Conservation (phyloP, 345 rosid genomes). For the Bretschneidera sinensis region DNA sequence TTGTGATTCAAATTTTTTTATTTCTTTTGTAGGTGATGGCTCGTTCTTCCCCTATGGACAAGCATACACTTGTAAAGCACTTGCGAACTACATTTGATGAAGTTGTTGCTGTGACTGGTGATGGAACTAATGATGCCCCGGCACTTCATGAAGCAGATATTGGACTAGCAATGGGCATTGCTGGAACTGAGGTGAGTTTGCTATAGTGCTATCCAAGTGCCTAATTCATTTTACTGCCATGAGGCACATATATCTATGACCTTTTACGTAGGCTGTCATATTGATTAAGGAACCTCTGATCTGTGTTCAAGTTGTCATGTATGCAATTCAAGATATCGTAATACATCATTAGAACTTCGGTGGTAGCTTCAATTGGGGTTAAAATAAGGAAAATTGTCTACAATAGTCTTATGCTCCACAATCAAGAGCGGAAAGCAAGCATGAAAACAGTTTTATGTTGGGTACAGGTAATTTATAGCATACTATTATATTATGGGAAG, state of each 20-base stretch:
- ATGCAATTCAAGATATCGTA: no score
- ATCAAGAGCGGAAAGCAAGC: no score
- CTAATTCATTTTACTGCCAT: not conserved
- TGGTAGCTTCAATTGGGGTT: no score
- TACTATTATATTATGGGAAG: no score
- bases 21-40: slow-evolving; percentile 61
- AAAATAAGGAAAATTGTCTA: no score
- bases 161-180: slow-evolving; percentile 85
- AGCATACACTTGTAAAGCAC: slow-evolving; percentile 65
- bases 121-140: slow-evolving; percentile 88
- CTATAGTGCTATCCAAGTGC: slow-evolving; percentile 3
- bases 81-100: slow-evolving; percentile 58
- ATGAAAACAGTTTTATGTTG: no score
- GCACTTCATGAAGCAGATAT: slow-evolving; percentile 82
- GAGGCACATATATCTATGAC: not conserved
- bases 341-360: no score
- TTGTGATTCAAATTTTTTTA: not conserved
- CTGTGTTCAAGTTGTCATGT: no score
- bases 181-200: slow-evolving; percentile 68
- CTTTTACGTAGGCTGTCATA: no score
- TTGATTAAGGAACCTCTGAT: no score
- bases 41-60: slow-evolving; percentile 79
- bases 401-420: no score
- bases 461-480: no score
- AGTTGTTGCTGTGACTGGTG: slow-evolving; percentile 78